phyloP scores from a whole-genome alignment of 257 asterid genomes.

The Vinca minor region DNA sequence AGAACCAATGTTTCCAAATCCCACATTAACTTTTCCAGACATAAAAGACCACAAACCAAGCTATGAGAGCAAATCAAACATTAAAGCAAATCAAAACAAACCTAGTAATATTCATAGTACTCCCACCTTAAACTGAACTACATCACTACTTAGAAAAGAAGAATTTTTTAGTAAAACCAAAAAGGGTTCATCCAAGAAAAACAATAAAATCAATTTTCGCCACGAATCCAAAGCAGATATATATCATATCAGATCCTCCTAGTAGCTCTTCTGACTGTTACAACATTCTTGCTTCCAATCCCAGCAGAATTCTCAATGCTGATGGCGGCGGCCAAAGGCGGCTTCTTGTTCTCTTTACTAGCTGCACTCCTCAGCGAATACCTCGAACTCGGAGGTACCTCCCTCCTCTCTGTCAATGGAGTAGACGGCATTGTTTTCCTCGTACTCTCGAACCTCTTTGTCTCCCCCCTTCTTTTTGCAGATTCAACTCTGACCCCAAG shows the following conservation, averaged over 20 bases:
- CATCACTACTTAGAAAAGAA: too few species aligned
- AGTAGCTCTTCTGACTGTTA: slow-evolving; percentile 32
- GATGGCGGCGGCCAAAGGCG: slow-evolving; percentile 38
- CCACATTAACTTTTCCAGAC: background rate
- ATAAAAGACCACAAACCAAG: too few species aligned
- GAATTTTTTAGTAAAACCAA: too few species aligned
- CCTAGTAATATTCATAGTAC: background rate
- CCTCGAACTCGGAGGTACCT: slow-evolving; percentile 50
- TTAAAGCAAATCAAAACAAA: background rate
- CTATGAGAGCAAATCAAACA: too few species aligned
- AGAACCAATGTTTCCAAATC: background rate
- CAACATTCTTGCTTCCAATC: slow-evolving; percentile 37
- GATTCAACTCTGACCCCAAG: slow-evolving; percentile 80
- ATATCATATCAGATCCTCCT: slow-evolving; percentile 37
- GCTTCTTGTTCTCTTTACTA: slow-evolving; percentile 67
- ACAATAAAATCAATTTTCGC: background rate
- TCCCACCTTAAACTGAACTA: background rate
- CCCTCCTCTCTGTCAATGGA: slow-evolving; percentile 46
- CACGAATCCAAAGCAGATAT: background rate
- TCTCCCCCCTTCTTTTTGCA: slow-evolving; percentile 57
- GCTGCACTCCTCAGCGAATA: slow-evolving; percentile 57
- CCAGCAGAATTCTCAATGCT: slow-evolving; percentile 40
- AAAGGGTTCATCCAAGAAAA: background rate
- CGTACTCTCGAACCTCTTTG: slow-evolving; percentile 31
- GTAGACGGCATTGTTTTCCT: slow-evolving; percentile 42